phyloP scores from a whole-genome alignment of 306 rosid genomes.

The Begonia peltatifolia region DNA sequence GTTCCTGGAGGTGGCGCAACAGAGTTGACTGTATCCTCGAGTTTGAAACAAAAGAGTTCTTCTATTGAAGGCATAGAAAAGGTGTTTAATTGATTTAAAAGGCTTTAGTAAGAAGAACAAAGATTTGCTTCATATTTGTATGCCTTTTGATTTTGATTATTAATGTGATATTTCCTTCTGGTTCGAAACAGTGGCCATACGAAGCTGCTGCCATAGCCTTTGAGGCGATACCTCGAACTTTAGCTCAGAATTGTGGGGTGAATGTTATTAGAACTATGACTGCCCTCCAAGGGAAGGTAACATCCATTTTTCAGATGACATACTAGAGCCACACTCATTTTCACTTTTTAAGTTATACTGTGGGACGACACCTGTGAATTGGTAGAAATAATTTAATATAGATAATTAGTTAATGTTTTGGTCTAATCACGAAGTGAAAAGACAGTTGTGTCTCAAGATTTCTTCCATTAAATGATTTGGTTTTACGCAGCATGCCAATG shows the following conservation, averaged over 20 bases:
- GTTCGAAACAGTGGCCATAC: slow-evolving; percentile 75
- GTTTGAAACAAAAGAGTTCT: slow-evolving; percentile 91
- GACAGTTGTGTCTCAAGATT: background rate
- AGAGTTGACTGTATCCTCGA: slow-evolving; percentile 85
- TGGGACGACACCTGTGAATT: too few species aligned
- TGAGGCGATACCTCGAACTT: slow-evolving; percentile 93
- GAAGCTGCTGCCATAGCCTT: slow-evolving; percentile 98
- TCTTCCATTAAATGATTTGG: background rate
- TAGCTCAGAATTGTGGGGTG: slow-evolving; percentile 97
- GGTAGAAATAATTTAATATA: too few species aligned
- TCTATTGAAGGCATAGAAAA: slow-evolving; percentile 93
- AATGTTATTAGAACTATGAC: slow-evolving; percentile 95
- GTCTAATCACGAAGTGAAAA: background rate
- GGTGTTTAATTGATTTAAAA: slow-evolving; percentile 22
- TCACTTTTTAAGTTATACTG: too few species aligned
- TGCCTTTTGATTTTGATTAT: background rate
- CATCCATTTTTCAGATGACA: slow-evolving; percentile 3
- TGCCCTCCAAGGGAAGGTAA: slow-evolving; percentile 87
- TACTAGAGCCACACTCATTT: too few species aligned
- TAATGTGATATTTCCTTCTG: slow-evolving; percentile 1
- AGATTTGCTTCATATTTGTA: background rate
- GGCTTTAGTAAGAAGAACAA: too few species aligned
- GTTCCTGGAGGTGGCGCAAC: slow-evolving; percentile 97
- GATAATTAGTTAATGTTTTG: too few species aligned
- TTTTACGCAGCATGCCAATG: slow-evolving; percentile 62